Evolutionary conservation across 768 basidiomycete genomes (phyloP).

Genomic region (Mrakia frigida): DNA sequence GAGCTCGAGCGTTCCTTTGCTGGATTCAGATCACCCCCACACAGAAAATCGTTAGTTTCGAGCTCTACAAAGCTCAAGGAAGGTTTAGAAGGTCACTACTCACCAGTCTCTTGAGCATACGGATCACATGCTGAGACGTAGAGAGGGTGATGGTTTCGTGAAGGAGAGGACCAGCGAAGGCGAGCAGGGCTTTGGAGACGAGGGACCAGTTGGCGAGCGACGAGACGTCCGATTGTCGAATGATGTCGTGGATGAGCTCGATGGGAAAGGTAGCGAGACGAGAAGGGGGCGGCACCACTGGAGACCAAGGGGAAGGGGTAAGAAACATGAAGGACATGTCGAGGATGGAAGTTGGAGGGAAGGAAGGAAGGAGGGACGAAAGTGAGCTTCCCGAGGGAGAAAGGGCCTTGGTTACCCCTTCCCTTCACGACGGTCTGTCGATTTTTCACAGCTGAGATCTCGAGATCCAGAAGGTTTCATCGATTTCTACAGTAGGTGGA

Average conservation of each 20-base stretch:
- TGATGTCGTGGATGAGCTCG: not conserved
- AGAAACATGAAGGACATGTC: not conserved
- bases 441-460: too few species aligned
- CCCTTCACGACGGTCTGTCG: not conserved
- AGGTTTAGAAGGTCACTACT: too few species aligned
- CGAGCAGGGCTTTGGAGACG: not conserved
- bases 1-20: too few species aligned
- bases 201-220: not conserved
- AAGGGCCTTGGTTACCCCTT: not conserved
- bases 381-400: not conserved
- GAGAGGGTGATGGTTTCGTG: not conserved
- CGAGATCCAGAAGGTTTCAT: too few species aligned
- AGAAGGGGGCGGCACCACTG: not conserved
- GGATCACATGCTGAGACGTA: too few species aligned
- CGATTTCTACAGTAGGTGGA: too few species aligned
- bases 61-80: too few species aligned
- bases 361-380: not conserved
- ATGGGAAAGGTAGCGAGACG: not conserved
- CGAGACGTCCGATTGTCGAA: not conserved
- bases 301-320: not conserved
- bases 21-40: too few species aligned
- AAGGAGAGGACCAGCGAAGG: not conserved
- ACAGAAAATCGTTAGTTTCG: too few species aligned
- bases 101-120: too few species aligned
- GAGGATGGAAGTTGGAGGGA: not conserved